Evolutionary conservation across 805 yeast species (phyloP), one percentile per base, ranked within the genome.

Genomic region (Danielozyma ontarioensis): DNA sequence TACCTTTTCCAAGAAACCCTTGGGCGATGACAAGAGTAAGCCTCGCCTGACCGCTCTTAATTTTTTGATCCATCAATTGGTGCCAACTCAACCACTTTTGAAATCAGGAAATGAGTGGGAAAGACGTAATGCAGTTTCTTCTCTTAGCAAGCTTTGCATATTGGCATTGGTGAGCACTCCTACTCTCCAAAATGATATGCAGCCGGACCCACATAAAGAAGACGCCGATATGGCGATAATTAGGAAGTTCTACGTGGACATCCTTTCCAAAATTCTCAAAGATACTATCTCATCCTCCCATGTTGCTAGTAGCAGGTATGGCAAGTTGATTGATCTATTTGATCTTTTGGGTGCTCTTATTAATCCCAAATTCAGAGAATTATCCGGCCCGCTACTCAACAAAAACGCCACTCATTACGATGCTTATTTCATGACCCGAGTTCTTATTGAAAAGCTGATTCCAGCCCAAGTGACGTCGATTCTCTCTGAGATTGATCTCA

Each of bases 11-110:
- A 81, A 79, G 64, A 78, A 79, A 51, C 53, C 38, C 39, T 34
- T 48, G 33, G 48, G 34, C 23, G 36, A 41, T 2, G 74, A 62
- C 11, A 49, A 60, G 2, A 60, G 69, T 12, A 85, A 80, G 47
- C 94, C 95, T 2, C 69, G 90, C 18, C 68, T 86, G 0, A 82
- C 94, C 0, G 80, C 90, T 1, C 56, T 89, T 40, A 85, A 87
- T 51, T 76, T 84, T 44, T 70, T 88, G 38, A 56, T 88, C 13
- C 88, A 85, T 51, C 88, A 83, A 48, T 66, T 89, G 31, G 55
- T 88, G 2, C 78, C 83, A 3, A 68, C 79, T 2, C 63, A 70
- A n/a, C 64, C 59, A 43, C 62, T 62, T 25, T 64, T 51, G 7
- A 53, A 55, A 1, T 62, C 59, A 11, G 72, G 67, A 2, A 49